Conservation (phyloP, 371 early-diverging fungal species). For the Circinella minor region DNA sequence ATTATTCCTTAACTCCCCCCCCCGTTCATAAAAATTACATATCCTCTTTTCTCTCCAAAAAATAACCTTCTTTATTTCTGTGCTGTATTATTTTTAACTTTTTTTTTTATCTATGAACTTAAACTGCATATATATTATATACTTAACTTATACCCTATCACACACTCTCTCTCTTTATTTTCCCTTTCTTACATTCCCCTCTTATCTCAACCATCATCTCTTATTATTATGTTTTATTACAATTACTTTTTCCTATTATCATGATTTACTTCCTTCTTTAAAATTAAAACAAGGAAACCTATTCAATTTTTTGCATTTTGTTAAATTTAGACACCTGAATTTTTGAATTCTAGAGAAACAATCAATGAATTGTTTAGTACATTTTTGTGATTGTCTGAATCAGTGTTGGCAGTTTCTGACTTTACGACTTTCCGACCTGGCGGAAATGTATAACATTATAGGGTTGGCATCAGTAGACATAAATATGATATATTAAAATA, state of each 20-base stretch:
- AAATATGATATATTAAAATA: too few species aligned
- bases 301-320: neutral
- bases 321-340: too few species aligned
- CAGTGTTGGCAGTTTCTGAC: too few species aligned
- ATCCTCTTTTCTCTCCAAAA: neutral
- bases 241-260: neutral
- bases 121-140: constrained; percentile 1
- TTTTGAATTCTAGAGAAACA: too few species aligned
- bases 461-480: too few species aligned
- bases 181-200: neutral
- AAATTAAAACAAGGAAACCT: neutral
- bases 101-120: neutral
- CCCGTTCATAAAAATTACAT: too few species aligned
- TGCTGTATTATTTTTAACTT: neutral
- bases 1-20: neutral
- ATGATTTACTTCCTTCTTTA: neutral
- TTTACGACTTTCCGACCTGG: too few species aligned
- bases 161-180: neutral
- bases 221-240: constrained; percentile 3
- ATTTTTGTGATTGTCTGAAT: too few species aligned
- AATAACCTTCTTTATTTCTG: neutral
- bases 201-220: neutral
- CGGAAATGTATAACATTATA: too few species aligned
- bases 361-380: too few species aligned
- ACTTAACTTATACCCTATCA: neutral